phyloP scores from a whole-genome alignment of 495 filamentous ascomycete genomes.

The Chlorociboria aeruginascens region DNA sequence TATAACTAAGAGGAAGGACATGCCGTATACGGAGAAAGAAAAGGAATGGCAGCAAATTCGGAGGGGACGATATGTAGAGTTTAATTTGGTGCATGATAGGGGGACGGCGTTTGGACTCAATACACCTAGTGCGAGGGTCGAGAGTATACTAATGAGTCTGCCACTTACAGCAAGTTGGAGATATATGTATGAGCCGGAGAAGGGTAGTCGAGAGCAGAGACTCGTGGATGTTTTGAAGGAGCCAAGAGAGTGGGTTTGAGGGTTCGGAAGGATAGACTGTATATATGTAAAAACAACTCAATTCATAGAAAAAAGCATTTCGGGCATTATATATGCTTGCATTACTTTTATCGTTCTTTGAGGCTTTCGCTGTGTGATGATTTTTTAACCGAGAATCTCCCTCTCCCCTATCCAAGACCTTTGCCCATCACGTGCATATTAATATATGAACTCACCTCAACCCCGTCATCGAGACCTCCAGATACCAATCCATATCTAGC shows the following conservation, averaged over 20 bases:
- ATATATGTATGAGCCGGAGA: conserved; percentile 83
- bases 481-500: no score
- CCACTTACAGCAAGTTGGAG: conserved; percentile 87
- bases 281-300: no score
- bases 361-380: no score
- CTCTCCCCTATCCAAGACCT: no score
- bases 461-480: no score
- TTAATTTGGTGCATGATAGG: conserved; percentile 95
- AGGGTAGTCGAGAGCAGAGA: conserved; percentile 59
- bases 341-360: no score
- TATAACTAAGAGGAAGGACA: conserved; percentile 74
- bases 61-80: conserved; percentile 90
- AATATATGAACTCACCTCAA: no score
- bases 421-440: no score
- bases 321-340: no score
- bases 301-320: no score
- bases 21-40: conserved; percentile 72
- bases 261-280: no score
- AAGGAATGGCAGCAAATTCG: conserved; percentile 96
- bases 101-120: conserved; percentile 91
- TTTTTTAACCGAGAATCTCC: no score
- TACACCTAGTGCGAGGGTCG: conserved; percentile 81
- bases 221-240: conserved; percentile 74
- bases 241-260: conserved; percentile 74
- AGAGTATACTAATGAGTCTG: conserved; percentile 96